Evolutionary conservation across 352 stramenopile species (phyloP).

Genomic region (Phytophthora sojae): DNA sequence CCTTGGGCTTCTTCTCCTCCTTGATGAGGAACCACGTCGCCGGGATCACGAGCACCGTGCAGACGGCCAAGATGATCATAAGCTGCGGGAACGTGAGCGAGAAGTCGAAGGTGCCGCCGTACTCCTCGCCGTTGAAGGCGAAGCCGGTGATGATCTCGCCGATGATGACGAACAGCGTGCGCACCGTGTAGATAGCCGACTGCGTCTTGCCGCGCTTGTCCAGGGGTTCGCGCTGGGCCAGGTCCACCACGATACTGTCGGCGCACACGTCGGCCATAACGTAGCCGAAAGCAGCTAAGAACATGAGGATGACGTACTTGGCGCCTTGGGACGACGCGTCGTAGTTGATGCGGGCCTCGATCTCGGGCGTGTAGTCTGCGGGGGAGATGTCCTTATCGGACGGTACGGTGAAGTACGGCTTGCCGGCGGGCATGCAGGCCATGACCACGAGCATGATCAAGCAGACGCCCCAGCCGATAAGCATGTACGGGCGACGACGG

Average conservation of each 20-base stretch:
- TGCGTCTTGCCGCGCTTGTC: constrained; percentile 62
- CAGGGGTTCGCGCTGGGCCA: constrained; percentile 64
- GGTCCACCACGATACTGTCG: constrained; percentile 61
- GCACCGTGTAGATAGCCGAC: constrained; percentile 58
- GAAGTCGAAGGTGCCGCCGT: constrained; percentile 52
- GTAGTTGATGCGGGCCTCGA: constrained; percentile 44
- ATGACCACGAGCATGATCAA: constrained; percentile 59
- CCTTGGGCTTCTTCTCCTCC: constrained; percentile 49
- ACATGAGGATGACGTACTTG: constrained; percentile 68
- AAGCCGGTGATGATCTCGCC: constrained; percentile 54
- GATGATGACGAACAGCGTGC: constrained; percentile 54
- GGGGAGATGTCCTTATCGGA: constrained; percentile 36
- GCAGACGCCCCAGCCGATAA: constrained; percentile 63
- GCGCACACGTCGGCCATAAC: constrained; percentile 48
- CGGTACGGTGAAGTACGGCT: constrained; percentile 60
- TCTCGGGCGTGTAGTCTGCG: constrained; percentile 37
- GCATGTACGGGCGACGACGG: constrained; percentile 63
- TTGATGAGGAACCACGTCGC: constrained; percentile 61
- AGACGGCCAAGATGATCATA: constrained; percentile 56
- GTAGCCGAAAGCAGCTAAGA: constrained; percentile 51
- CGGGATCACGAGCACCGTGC: constrained; percentile 43
- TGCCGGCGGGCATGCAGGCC: constrained; percentile 45
- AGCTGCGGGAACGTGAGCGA: constrained; percentile 53
- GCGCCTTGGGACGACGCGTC: constrained; percentile 38
- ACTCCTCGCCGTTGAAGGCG: constrained; percentile 54